These are phyloP conservation scores for Russula sp. DNA, from an alignment of 768 basidiomycete genomes.

Conservation along the genomic window DNA sequence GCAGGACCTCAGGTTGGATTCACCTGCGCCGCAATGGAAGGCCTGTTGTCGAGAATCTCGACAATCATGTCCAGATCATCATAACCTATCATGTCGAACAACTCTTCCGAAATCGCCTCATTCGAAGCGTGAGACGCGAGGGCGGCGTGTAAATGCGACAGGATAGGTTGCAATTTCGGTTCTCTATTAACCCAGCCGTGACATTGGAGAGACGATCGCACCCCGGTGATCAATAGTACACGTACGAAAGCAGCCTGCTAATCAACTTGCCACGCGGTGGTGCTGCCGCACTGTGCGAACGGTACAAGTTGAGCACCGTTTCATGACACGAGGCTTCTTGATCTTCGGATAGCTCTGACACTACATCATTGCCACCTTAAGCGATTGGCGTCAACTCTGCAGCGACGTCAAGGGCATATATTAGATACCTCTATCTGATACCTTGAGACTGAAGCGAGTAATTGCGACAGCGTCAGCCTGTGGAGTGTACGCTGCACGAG, in stretches of 20 bases:
- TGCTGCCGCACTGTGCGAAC: background rate
- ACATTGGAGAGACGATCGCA: background rate
- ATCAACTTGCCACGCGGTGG: slow-evolving; percentile 7
- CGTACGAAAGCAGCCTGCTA: slow-evolving; percentile 19
- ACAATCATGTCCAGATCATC: slow-evolving; percentile 75
- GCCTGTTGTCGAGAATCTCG: slow-evolving; percentile 58
- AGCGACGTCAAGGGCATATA: background rate
- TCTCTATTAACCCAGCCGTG: slow-evolving; percentile 21
- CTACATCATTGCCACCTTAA: slow-evolving; percentile 8
- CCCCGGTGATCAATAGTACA: background rate
- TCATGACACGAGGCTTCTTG: slow-evolving; percentile 9
- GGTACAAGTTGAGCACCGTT: slow-evolving; percentile 19
- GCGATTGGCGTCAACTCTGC: background rate
- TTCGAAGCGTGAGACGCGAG: slow-evolving; percentile 46
- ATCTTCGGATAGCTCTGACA: slow-evolving; percentile 12
- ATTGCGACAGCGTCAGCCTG: background rate
- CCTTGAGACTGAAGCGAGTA: slow-evolving; percentile 2
- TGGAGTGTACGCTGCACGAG: background rate
- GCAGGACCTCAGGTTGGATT: slow-evolving; percentile 10
- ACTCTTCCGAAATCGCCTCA: slow-evolving; percentile 69
- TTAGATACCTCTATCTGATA: slow-evolving; percentile 10
- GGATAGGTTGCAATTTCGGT: slow-evolving; percentile 24
- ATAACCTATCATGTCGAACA: slow-evolving; percentile 77
- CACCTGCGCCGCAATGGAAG: slow-evolving; percentile 43
- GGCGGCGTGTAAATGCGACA: slow-evolving; percentile 28